Base-by-base conservation (phyloP, 805 yeast genomes). In the Candida hungchunana region DNA sequence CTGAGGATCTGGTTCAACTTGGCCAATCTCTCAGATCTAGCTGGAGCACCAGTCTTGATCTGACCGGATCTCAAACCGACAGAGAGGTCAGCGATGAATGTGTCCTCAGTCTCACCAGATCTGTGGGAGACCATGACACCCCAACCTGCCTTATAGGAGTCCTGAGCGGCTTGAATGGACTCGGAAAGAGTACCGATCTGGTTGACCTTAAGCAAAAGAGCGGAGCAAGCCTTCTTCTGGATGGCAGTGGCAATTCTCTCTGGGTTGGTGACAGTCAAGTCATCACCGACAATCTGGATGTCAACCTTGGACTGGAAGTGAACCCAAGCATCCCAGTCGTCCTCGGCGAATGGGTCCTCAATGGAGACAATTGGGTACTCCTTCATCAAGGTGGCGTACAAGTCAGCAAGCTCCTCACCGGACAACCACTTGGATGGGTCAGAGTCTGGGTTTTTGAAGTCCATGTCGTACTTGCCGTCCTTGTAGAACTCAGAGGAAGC, bases 111-210 rank as follows among this genome's bases (percentile, higher is more conserved):
- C 79, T 90, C 98, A 75, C 98, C 98, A 58, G 97, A 89, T 82
- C 98, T 88, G 87, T 90, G 98, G 62, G 97, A 89, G 60, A 93
- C 97, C 97, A 90, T 89, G 64, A 89, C 96, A 78, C 97, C 97
- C 98, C 98, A 90, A 64, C 87, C 87, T 50, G 96, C 97, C 51
- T 79, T 81, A 73, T 79, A 89, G 42, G 97, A 85, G 70, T 84
- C 93, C 67, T 84, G 71, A 61, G 97, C 97, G 62, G 97, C 97
- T 69, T 87, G 77, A 71, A 90, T 88, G 50, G 97, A 86, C 79
- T 90, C 98, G 57, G 95, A 67, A 59, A 90, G 73, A 54, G 97
- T 73, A 77, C 98, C 98, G 58, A 90, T 90, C 79, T 90, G 98
- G 89, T 90, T 90, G 55, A 93, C 96, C 86, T 90, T 90, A 69